phyloP scores from a whole-genome alignment of 176 grass and related monocot genomes.

The bread wheat (Triticum aestivum) region DNA sequence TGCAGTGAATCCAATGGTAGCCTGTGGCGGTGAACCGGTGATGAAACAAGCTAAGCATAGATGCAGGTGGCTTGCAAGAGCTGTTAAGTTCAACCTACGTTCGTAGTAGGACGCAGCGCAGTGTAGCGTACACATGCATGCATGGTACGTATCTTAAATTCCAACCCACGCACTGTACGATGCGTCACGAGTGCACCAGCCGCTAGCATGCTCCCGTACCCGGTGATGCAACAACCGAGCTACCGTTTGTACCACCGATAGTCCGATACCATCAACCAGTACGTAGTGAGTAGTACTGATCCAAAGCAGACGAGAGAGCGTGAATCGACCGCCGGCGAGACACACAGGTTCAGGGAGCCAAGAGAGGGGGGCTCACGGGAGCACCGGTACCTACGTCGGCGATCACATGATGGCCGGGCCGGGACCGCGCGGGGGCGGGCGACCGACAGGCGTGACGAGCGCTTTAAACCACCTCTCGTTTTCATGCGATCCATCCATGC shows the following conservation, averaged over 20 bases:
- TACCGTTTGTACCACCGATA: background rate
- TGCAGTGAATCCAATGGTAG: no score
- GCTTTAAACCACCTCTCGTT: background rate
- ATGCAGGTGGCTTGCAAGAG: no score
- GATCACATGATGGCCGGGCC: background rate
- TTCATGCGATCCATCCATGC: constrained; percentile 10
- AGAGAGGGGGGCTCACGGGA: background rate
- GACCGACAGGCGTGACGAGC: constrained; percentile 26
- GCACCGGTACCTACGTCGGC: background rate
- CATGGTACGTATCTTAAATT: no score
- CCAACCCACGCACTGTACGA: background rate
- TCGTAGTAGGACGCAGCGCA: no score
- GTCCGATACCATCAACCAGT: background rate
- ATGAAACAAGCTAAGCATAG: no score
- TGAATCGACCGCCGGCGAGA: no score
- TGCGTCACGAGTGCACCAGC: background rate
- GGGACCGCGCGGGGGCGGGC: background rate
- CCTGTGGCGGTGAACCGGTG: no score
- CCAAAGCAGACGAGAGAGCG: background rate
- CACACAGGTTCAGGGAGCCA: background rate
- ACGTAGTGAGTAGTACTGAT: background rate
- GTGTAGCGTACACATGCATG: no score
- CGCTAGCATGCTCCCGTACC: background rate
- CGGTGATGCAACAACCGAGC: background rate
- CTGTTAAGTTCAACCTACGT: no score